A percentile compares a stretch with the other conserved stretches of the same genome.
Evolutionary conservation across 2,329 filamentous ascomycete genomes (phyloP).

Genomic region (Fusarium nelsonii): DNA sequence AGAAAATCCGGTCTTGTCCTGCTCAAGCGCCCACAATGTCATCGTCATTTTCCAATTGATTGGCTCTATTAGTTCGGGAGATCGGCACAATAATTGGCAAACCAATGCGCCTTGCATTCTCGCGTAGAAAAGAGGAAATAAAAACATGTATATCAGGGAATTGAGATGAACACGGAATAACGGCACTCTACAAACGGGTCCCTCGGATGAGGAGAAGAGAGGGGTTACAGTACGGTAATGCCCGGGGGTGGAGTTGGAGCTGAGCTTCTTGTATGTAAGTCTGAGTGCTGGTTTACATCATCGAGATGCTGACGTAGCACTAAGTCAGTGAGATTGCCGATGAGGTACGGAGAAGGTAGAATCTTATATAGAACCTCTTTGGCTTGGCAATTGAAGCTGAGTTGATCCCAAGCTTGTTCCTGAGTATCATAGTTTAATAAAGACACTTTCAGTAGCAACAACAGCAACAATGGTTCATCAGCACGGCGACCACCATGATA

Average conservation of each 20-base stretch:
- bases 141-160: slow-evolving; percentile 14
- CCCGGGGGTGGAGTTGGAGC: slow-evolving; percentile 15
- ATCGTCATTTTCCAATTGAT: slow-evolving; percentile 20
- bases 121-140: not conserved
- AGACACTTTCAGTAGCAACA: not conserved
- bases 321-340: not conserved
- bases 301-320: slow-evolving; percentile 41
- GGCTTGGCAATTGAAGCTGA: not conserved
- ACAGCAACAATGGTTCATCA: slow-evolving; percentile 61
- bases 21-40: slow-evolving; percentile 29
- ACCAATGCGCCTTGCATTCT: slow-evolving; percentile 8
- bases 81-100: slow-evolving; percentile 24
- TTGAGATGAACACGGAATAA: slow-evolving; percentile 15
- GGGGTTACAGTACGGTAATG: slow-evolving; percentile 5
- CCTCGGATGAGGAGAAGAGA: slow-evolving; percentile 13
- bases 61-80: slow-evolving; percentile 18
- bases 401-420: not conserved
- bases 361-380: slow-evolving; percentile 4
- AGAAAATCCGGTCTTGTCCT: slow-evolving; percentile 8
- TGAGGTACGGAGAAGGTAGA: not conserved
- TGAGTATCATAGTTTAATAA: not conserved
- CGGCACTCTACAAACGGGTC: slow-evolving; percentile 27
- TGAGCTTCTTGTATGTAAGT: not conserved
- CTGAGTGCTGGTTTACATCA: slow-evolving; percentile 36
- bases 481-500: slow-evolving; percentile 63